Conservation (phyloP, 192 early-diverging fungal genomes). For the Tieghemiomyces parasiticus region DNA sequence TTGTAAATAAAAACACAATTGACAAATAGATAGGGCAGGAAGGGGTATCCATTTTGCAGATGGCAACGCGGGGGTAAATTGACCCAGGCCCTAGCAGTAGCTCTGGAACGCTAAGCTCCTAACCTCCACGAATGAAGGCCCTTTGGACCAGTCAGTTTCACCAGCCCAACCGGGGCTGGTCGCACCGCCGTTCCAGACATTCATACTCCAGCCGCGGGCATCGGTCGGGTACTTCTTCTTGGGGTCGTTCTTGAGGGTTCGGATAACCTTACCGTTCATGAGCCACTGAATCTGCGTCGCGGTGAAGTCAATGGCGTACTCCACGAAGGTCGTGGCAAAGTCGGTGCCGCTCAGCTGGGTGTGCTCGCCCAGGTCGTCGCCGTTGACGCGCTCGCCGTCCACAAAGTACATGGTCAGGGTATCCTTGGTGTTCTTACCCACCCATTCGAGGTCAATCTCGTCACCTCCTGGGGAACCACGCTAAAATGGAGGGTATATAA, state of each 20-base stretch:
- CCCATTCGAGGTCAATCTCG: background rate
- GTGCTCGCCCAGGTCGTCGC: background rate
- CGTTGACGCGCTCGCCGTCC: background rate
- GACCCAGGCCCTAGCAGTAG: background rate
- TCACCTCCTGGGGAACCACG: background rate
- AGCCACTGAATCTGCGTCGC: background rate
- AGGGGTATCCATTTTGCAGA: background rate
- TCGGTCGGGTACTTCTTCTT: background rate
- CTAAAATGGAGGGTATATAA: background rate
- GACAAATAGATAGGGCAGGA: background rate
- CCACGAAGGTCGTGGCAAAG: background rate
- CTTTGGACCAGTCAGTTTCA: background rate
- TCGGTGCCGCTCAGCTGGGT: background rate
- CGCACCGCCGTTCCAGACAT: background rate
- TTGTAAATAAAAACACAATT: background rate
- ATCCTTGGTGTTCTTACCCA: background rate
- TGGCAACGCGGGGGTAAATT: background rate
- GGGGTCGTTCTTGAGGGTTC: background rate
- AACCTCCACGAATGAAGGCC: background rate
- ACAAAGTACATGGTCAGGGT: conserved; percentile 6
- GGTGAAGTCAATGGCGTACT: background rate
- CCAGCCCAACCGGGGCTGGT: background rate
- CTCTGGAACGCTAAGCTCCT: background rate
- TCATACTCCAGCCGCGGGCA: background rate
- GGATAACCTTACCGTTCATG: background rate